phyloP scores from a whole-genome alignment of 2,329 filamentous ascomycete species.

The Amphichorda felina region DNA sequence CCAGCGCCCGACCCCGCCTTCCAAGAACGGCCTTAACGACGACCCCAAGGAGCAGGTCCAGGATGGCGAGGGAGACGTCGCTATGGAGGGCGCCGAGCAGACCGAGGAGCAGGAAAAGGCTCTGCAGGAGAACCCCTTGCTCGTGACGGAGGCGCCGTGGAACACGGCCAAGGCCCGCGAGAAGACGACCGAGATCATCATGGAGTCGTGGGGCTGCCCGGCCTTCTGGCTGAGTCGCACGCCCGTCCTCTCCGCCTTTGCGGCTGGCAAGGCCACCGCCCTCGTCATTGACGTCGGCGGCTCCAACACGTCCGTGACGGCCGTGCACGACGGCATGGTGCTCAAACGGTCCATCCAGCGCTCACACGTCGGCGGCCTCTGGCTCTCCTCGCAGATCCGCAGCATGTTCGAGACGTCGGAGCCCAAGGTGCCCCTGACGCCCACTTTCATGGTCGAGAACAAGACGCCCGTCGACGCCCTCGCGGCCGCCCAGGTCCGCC shows the following conservation, averaged over 20 bases:
- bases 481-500: constrained; percentile 62
- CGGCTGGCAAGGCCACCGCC: constrained; percentile 83
- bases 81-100: constrained; percentile 38
- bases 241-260: constrained; percentile 83
- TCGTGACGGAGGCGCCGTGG: constrained; percentile 93
- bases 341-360: constrained; percentile 82
- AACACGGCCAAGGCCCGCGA: constrained; percentile 80
- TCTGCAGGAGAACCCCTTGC: constrained; percentile 76
- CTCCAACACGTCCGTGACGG: constrained; percentile 77
- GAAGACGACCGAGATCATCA: constrained; percentile 89
- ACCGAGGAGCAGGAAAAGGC: constrained; percentile 55
- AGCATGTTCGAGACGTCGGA: constrained; percentile 61
- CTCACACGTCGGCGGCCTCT: constrained; percentile 78
- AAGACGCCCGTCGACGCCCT: constrained; percentile 86
- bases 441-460: constrained; percentile 77
- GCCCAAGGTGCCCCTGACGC: constrained; percentile 61
- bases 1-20: constrained; percentile 54
- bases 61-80: constrained; percentile 38
- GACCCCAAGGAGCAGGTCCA: constrained; percentile 42
- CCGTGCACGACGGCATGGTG: constrained; percentile 89
- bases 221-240: constrained; percentile 89
- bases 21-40: constrained; percentile 72
- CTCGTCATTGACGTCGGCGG: constrained; percentile 89
- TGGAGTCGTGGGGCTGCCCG: constrained; percentile 93
- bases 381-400: constrained; percentile 80